phyloP scores from a whole-genome alignment of 106 monocot species.

The Acorus calamus region DNA sequence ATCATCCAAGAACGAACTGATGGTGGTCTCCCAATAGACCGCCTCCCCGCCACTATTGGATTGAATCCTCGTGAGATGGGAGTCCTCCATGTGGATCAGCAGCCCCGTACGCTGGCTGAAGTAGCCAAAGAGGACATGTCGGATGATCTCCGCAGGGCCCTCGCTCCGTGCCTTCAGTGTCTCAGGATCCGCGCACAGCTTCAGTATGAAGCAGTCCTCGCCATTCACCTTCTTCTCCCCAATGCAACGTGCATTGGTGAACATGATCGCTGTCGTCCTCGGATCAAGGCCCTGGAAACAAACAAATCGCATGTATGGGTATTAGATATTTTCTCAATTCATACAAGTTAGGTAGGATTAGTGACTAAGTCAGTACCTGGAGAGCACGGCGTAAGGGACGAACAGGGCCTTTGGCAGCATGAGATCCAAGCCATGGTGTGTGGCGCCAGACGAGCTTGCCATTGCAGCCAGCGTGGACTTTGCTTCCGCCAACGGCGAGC shows the following conservation, averaged over 20 bases:
- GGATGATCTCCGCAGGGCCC: conserved; percentile 43
- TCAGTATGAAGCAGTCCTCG: conserved; percentile 64
- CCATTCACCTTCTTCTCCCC: conserved; percentile 48
- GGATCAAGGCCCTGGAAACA: conserved; percentile 54
- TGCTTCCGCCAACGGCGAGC: conserved; percentile 50
- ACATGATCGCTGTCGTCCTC: conserved; percentile 48
- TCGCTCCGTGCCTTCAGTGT: conserved; percentile 46
- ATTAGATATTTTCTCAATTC: too few species aligned
- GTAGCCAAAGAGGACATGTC: conserved; percentile 53
- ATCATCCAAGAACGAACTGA: conserved; percentile 39
- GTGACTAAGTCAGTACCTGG: conserved; percentile 22
- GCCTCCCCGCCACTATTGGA: conserved; percentile 29
- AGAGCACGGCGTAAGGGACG: conserved; percentile 53
- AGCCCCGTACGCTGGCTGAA: conserved; percentile 56
- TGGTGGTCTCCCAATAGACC: conserved; percentile 59
- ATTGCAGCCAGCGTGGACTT: conserved; percentile 52
- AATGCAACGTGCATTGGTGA: conserved; percentile 37
- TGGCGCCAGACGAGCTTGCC: conserved; percentile 58
- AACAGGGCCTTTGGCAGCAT: conserved; percentile 50
- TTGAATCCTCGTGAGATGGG: conserved; percentile 47
- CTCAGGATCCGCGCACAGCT: conserved; percentile 43
- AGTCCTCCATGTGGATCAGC: conserved; percentile 41
- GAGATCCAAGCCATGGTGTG: conserved; percentile 52
- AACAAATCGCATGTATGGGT: neutral
- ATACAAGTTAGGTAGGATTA: too few species aligned